Evolutionary conservation across 176 grass and related monocot species (phyloP), one percentile per base, ranked within the genome.

Genomic region (Phoenix dactylifera): DNA sequence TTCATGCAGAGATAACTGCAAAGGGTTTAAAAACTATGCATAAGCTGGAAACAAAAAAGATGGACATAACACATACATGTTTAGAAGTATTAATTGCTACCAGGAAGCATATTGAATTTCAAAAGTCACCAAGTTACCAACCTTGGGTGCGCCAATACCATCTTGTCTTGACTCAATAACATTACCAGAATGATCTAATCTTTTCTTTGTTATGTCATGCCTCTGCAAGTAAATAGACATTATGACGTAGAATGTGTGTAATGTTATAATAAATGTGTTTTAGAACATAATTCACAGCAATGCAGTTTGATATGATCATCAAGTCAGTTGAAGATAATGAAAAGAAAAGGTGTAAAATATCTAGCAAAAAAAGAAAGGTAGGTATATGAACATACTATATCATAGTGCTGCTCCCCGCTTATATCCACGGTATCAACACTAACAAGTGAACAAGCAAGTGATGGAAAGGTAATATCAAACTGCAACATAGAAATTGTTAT

Each of bases 391-490:
- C 76, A 0, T 88, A 98, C 93, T 72, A 98, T 92, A 66, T 92
- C 87, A 62, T 85, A 81, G 44, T 98, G 93, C 67, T 89, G 87
- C 70, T 98, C 93, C 57, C 93, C 93, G 9, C 93, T 98, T 67
- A 98, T 89, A 80, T 98, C 93, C 24, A 58, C 52, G 0, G 79
- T 92, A 72, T 98, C 93, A 80, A 98, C 67, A 63, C 87, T 98
- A 72, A 98, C 73, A 85, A 98, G 93, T 18, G 87, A 82, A 71
- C 93, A 98, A 32, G 93, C 74, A 67, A 98, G 65, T 55, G 74
- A 83, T 3, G 87, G 93, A 62, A 98, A 98, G 64, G 87, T 76
- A 83, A 98, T 39, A 78, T 98, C 93, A 79, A 98, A 98, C 93
- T 98, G 73, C 66, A 89, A 72, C 71, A 64, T 5, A 49, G 70